Conservation (phyloP, 805 yeast genomes). For the Ogataea naganishii region DNA sequence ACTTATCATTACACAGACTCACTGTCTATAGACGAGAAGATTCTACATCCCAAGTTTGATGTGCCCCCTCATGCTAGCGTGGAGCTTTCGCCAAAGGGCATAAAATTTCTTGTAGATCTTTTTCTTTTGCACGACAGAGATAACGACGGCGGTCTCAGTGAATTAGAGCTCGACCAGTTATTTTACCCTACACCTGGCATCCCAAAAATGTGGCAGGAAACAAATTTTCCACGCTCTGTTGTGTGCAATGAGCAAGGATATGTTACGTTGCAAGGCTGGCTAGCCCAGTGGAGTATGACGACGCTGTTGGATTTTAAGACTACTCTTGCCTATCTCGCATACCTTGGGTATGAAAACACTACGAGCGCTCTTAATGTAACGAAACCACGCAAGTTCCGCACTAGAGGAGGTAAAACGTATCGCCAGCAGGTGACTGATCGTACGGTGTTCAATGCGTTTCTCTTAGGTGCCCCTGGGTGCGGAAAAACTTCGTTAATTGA, state of each 20-base stretch:
- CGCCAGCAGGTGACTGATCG: constrained; percentile 70
- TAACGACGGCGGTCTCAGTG: constrained; percentile 91
- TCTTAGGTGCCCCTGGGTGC: constrained; percentile 75
- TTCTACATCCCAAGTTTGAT: constrained; percentile 71
- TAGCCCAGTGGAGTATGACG: constrained; percentile 98
- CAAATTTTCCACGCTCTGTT: constrained; percentile 79
- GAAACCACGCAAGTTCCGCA: constrained; percentile 65
- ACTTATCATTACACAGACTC: constrained; percentile 90
- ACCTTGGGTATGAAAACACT: constrained; percentile 72
- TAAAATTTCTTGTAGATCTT: constrained; percentile 83
- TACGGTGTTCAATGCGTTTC: constrained; percentile 84
- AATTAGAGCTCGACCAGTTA: constrained; percentile 55
- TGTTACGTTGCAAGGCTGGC: constrained; percentile 95
- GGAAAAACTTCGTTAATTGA: constrained; percentile 85
- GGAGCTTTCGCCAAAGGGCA: constrained; percentile 88
- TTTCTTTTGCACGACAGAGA: constrained; percentile 86
- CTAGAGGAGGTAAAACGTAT: constrained; percentile 52
- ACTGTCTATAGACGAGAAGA: constrained; percentile 69
- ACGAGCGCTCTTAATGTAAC: constrained; percentile 66
- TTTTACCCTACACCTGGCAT: constrained; percentile 91
- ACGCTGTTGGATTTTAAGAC: constrained; percentile 78
- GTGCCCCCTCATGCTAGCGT: constrained; percentile 72
- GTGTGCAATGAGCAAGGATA: constrained; percentile 86
- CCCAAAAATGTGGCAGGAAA: constrained; percentile 79
- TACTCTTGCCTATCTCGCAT: constrained; percentile 82